phyloP scores from a whole-genome alignment of 352 stramenopile species.

The Globisporangium acanthophoron region DNA sequence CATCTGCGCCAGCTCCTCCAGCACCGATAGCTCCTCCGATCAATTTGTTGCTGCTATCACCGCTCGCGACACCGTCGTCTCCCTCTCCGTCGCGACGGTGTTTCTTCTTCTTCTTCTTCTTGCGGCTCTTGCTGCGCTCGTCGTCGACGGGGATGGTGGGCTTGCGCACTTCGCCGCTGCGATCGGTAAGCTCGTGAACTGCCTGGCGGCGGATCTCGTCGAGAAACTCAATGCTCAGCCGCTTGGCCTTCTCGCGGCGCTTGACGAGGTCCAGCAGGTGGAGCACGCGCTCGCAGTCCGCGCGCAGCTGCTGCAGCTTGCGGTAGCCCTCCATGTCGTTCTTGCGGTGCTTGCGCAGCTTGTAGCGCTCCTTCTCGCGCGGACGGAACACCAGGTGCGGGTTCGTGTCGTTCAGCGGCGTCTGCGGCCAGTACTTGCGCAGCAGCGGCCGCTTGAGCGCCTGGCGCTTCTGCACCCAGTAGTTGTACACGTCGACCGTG shows the following conservation, averaged over 20 bases:
- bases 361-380: slow-evolving; percentile 96
- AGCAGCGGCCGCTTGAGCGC: slow-evolving; percentile 91
- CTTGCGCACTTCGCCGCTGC: slow-evolving; percentile 36
- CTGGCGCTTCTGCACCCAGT: slow-evolving; percentile 94
- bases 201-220: slow-evolving; percentile 69
- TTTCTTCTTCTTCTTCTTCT: slow-evolving; percentile 57
- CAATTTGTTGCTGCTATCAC: slow-evolving; percentile 1
- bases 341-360: slow-evolving; percentile 93
- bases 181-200: slow-evolving; percentile 52
- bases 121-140: slow-evolving; percentile 53
- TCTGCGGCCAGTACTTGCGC: slow-evolving; percentile 95
- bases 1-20: too few species aligned
- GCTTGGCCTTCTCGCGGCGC: slow-evolving; percentile 81
- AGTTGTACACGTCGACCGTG: slow-evolving; percentile 89
- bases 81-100: slow-evolving; percentile 37
- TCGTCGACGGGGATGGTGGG: slow-evolving; percentile 49
- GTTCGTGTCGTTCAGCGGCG: slow-evolving; percentile 96
- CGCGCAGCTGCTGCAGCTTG: slow-evolving; percentile 91
- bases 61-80: slow-evolving; percentile 21
- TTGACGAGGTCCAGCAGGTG: slow-evolving; percentile 80
- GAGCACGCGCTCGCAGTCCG: slow-evolving; percentile 91
- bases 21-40: neutral
- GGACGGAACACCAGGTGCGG: slow-evolving; percentile 97
- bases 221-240: slow-evolving; percentile 73
- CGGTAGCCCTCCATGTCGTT: slow-evolving; percentile 95